phyloP scores from a whole-genome alignment of 2,329 filamentous ascomycete species.

The Diaporthe velutina region DNA sequence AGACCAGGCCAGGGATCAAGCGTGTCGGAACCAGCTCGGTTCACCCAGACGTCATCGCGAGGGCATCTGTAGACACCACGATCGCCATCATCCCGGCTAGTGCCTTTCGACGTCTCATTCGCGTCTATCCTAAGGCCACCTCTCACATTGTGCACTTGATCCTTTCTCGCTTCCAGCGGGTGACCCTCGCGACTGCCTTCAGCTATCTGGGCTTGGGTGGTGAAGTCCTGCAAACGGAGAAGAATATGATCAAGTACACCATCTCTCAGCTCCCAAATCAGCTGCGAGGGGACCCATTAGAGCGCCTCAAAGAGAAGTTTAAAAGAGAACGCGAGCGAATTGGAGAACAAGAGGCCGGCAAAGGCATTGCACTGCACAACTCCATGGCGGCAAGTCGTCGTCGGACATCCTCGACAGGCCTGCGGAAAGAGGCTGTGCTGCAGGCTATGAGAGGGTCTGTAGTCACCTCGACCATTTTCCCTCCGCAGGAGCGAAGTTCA shows the following conservation, averaged over 20 bases:
- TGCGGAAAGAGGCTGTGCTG: conserved; percentile 84
- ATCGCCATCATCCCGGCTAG: conserved; percentile 98
- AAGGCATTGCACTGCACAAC: conserved; percentile 97
- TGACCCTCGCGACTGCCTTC: conserved; percentile 94
- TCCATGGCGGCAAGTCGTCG: conserved; percentile 73
- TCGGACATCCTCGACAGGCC: conserved; percentile 71
- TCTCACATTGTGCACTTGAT: conserved; percentile 99
- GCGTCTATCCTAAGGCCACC: conserved; percentile 95
- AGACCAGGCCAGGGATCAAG: conserved; percentile 56
- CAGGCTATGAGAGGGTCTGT: conserved; percentile 72
- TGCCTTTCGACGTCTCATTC: conserved; percentile 91
- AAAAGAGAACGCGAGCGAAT: conserved; percentile 85
- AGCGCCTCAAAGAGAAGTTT: conserved; percentile 94
- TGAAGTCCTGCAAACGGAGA: conserved; percentile 93
- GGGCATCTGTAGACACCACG: conserved; percentile 95
- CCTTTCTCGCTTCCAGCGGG: conserved; percentile 90
- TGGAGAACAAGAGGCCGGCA: conserved; percentile 83
- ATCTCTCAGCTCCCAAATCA: conserved; percentile 92
- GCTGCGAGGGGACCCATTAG: conserved; percentile 84
- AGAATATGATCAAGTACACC: conserved; percentile 93
- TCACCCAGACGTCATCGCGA: conserved; percentile 96
- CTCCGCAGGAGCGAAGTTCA: conserved; percentile 56
- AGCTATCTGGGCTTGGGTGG: conserved; percentile 92
- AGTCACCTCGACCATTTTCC: conserved; percentile 55
- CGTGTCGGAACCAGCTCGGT: conserved; percentile 77